Percentiles rank a stretch among this genome's conserved stretches.
phyloP scores from a whole-genome alignment of 352 stramenopile genomes.

The Hyaloperonospora arabidopsidis region DNA sequence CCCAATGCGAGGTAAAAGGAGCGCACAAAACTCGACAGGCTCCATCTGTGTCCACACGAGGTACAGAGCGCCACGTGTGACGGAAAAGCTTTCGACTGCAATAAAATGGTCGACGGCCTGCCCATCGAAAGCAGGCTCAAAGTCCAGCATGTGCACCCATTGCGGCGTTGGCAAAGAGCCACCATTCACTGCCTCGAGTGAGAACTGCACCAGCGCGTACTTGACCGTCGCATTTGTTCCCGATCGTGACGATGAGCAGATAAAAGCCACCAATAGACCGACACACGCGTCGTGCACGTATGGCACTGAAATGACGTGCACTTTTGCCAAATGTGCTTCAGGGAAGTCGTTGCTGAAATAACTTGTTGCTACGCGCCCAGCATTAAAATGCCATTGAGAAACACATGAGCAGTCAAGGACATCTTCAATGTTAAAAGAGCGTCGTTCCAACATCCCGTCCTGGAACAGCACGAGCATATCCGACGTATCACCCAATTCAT shows the following conservation, averaged over 20 bases:
- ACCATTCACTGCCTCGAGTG: constrained; percentile 25
- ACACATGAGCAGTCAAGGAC: constrained; percentile 54
- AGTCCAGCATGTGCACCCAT: constrained; percentile 62
- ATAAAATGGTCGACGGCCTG: constrained; percentile 33
- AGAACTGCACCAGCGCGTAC: constrained; percentile 70
- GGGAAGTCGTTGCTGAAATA: constrained; percentile 72
- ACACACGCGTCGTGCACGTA: constrained; percentile 56
- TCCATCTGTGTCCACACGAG: constrained; percentile 55
- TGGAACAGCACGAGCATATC: constrained; percentile 67
- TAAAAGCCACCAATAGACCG: constrained; percentile 53
- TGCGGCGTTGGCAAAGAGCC: constrained; percentile 33
- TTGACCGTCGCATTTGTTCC: constrained; percentile 38
- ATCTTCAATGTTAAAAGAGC: constrained; percentile 58
- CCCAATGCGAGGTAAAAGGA: constrained; percentile 43
- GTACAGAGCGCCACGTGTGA: constrained; percentile 58
- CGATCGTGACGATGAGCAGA: constrained; percentile 44
- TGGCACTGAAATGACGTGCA: constrained; percentile 57
- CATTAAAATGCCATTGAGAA: constrained; percentile 55
- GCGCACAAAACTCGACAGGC: constrained; percentile 55
- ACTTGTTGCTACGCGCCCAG: constrained; percentile 44
- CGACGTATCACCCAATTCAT: constrained; percentile 30
- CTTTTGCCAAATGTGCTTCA: constrained; percentile 47
- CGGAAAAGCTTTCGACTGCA: constrained; percentile 47
- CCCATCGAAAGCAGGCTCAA: constrained; percentile 52
- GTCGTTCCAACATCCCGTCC: constrained; percentile 56